Conservation (phyloP, 208 protist species). For the Blastocrithidia nonstop region DNA sequence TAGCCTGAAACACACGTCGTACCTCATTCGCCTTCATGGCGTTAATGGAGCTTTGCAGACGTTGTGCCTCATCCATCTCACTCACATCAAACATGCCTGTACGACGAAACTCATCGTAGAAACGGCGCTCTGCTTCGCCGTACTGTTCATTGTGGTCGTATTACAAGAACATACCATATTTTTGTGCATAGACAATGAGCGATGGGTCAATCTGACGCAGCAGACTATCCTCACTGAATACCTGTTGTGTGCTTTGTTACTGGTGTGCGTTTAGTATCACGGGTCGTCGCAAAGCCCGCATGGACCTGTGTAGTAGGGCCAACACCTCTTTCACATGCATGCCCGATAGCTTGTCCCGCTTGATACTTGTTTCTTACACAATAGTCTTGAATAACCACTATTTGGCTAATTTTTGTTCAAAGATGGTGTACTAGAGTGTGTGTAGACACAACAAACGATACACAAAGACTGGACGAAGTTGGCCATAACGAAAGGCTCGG, state of each 20-base stretch:
- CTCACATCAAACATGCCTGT: constrained; percentile 5
- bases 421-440: constrained; percentile 95
- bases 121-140: constrained; percentile 33
- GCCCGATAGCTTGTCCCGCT: constrained; percentile 53
- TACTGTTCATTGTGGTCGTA: constrained; percentile 33
- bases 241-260: constrained; percentile 3
- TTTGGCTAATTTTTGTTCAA: constrained; percentile 75
- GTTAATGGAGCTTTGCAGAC: constrained; percentile 2
- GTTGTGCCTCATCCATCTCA: not conserved
- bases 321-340: constrained; percentile 36
- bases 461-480: constrained; percentile 85
- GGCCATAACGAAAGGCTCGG: constrained; percentile 95
- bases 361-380: constrained; percentile 53
- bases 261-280: constrained; percentile 5
- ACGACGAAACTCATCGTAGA: constrained; percentile 28
- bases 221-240: constrained; percentile 13
- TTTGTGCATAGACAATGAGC: constrained; percentile 33
- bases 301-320: constrained; percentile 1
- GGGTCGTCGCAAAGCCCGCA: not conserved
- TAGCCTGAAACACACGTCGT: constrained; percentile 9
- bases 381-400: constrained; percentile 79
- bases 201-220: constrained; percentile 3
- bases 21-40: constrained; percentile 3
- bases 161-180: constrained; percentile 50
- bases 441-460: constrained; percentile 87